These are phyloP conservation scores for Aspergillus spinulosporus DNA, from an alignment of 2,329 filamentous ascomycete species.

Conservation along the genomic window DNA sequence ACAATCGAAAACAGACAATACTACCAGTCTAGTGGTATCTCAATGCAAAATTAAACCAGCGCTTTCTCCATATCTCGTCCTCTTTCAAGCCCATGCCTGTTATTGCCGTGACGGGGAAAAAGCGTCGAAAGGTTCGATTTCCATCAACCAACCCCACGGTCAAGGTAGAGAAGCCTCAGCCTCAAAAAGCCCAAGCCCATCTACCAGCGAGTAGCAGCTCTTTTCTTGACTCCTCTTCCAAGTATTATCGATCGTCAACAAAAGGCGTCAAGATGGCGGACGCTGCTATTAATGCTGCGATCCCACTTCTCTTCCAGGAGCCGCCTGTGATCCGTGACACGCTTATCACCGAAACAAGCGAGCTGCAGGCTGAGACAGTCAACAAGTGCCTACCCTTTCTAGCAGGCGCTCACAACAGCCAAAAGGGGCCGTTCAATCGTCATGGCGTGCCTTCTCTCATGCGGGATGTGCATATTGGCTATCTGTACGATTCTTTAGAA, in stretches of 20 bases:
- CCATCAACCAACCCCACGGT: slow-evolving; percentile 29
- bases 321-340: slow-evolving; percentile 65
- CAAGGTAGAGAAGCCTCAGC: slow-evolving; percentile 20
- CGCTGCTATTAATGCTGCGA: slow-evolving; percentile 27
- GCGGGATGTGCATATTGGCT: slow-evolving; percentile 56
- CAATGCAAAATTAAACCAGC: slow-evolving; percentile 1
- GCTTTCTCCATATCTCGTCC: not conserved
- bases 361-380: slow-evolving; percentile 67
- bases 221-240: slow-evolving; percentile 15
- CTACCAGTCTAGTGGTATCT: not conserved
- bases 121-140: slow-evolving; percentile 44
- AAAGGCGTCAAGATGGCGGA: slow-evolving; percentile 25
- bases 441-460: slow-evolving; percentile 75
- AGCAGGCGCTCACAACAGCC: slow-evolving; percentile 49
- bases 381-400: slow-evolving; percentile 69
- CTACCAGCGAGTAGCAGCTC: slow-evolving; percentile 19
- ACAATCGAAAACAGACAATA: slow-evolving; percentile 14
- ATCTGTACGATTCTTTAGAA: slow-evolving; percentile 51
- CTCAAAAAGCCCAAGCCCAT: slow-evolving; percentile 11
- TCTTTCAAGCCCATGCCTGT: slow-evolving; percentile 32
- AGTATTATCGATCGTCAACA: slow-evolving; percentile 7
- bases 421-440: slow-evolving; percentile 60
- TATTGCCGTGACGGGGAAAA: slow-evolving; percentile 34
- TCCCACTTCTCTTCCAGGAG: slow-evolving; percentile 44
- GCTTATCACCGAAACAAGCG: slow-evolving; percentile 67